Evolutionary conservation across 352 stramenopile genomes (phyloP).

Genomic region (Phytophthora macrochlamydospora): DNA sequence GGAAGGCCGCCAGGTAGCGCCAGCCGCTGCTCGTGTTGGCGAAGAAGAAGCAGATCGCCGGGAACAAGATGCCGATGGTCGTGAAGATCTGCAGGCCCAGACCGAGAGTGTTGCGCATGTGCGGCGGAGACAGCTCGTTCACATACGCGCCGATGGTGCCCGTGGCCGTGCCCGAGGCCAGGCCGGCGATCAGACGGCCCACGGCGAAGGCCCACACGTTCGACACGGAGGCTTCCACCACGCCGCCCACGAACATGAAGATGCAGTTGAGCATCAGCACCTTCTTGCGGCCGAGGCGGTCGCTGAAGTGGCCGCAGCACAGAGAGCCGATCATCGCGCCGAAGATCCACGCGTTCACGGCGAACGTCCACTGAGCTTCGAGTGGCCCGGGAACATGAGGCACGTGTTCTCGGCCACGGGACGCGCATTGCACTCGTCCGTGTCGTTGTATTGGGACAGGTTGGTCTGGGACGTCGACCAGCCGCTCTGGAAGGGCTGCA

Average conservation of each 20-base stretch:
- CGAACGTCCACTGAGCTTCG: background rate
- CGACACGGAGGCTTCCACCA: constrained; percentile 26
- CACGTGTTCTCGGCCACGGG: background rate
- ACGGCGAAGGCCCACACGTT: constrained; percentile 20
- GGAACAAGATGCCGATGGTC: background rate
- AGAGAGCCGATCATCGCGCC: constrained; percentile 1
- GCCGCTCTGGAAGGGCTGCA: constrained; percentile 40
- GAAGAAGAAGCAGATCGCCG: background rate
- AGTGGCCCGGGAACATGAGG: background rate
- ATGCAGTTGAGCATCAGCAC: constrained; percentile 16
- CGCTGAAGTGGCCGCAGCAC: constrained; percentile 27
- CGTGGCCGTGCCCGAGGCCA: constrained; percentile 26
- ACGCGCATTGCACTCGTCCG: background rate
- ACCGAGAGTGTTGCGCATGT: background rate
- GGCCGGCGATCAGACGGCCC: constrained; percentile 26
- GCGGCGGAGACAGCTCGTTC: background rate
- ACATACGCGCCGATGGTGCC: constrained; percentile 1
- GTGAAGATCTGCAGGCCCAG: background rate
- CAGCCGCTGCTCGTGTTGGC: background rate
- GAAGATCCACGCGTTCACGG: background rate
- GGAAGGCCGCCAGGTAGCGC: background rate
- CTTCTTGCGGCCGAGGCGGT: constrained; percentile 24
- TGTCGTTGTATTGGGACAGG: constrained; percentile 24
- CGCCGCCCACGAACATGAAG: constrained; percentile 43
- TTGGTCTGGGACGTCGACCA: constrained; percentile 25